Percentiles rank a stretch among this genome's conserved stretches.
Conservation (phyloP, 2,329 filamentous ascomycete genomes). For the Ilyonectria robusta region DNA sequence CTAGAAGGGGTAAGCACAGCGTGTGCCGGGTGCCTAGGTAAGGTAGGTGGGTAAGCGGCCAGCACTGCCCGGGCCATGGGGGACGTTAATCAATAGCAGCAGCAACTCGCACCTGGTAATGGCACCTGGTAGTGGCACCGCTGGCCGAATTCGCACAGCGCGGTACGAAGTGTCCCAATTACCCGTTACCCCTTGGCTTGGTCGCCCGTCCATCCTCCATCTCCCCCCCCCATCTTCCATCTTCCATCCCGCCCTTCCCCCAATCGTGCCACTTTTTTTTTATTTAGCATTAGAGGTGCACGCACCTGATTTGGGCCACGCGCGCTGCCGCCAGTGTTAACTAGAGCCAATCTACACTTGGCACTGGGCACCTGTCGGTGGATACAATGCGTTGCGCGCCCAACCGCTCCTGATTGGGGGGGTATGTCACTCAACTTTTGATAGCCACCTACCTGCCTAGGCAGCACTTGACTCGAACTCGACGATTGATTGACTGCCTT, state of each 20-base stretch:
- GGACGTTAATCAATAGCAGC: slow-evolving; percentile 13
- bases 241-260: neutral
- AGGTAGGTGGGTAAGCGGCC: neutral
- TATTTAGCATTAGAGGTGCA: neutral
- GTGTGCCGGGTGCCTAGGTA: neutral
- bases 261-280: neutral
- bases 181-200: neutral
- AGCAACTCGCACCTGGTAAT: neutral
- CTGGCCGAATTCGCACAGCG: slow-evolving; percentile 11
- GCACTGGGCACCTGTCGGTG: neutral
- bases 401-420: neutral
- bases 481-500: no score
- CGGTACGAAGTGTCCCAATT: slow-evolving; percentile 10
- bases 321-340: neutral
- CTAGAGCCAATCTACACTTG: neutral
- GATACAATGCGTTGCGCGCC: neutral
- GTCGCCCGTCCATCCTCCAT: neutral
- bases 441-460: neutral
- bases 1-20: slow-evolving; percentile 11
- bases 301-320: neutral
- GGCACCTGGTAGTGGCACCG: neutral
- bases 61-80: slow-evolving; percentile 9
- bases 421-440: neutral
- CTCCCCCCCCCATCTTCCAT: neutral
- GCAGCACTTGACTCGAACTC: no score